Base-by-base conservation (phyloP, 768 basidiomycete species). In the Leucocoprinus leucothites region DNA sequence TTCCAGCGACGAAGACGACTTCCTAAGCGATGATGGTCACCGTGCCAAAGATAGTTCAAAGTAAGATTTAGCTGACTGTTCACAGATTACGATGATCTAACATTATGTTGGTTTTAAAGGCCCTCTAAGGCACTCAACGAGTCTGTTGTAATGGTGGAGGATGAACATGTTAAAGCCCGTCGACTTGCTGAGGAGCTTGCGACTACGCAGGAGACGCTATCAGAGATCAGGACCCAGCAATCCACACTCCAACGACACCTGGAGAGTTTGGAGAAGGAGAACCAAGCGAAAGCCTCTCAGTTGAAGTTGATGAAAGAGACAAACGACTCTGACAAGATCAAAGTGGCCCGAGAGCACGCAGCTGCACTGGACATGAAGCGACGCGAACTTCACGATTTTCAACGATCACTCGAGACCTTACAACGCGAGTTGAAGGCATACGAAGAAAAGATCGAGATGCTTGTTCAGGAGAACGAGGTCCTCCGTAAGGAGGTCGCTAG, bases 1-100 rank as follows among this genome's bases (percentile, higher is more conserved):
- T 55, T 55, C 53, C 28, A 55, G 53, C 40, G 53, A 55, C 26
- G 53, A 55, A 28, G 53, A 55, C 31, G 53, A 41, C 38, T 41
- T 41, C 38, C 9, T 13, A 13, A 19, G 8, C 25, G 31, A 16
- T 9, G 38, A 42, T 9, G 38, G 35, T 35, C 2, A 18, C 28
- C 16, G 13, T 35, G 13, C 28, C 25, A 35, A n/a, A 1, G 28
- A 48, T 35, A 18, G 41, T 25, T 16, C 4, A 28, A 14, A 25
- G 24, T 24, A 50, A 14, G 9, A 34, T 34, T 34, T 34, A 34
- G 13, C 31, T 13, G 5, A 13, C 31, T 6, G 31, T 13, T 6
- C 13, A 34, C 31, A 34, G 13, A 34, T 34, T 34, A 5, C 13
- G 38, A 38, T 13, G 7, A 11, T 38, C 38, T n/a, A 4, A 38